Conservation (phyloP, 2,329 filamentous ascomycete genomes). For the Hypoxylon sp. region DNA sequence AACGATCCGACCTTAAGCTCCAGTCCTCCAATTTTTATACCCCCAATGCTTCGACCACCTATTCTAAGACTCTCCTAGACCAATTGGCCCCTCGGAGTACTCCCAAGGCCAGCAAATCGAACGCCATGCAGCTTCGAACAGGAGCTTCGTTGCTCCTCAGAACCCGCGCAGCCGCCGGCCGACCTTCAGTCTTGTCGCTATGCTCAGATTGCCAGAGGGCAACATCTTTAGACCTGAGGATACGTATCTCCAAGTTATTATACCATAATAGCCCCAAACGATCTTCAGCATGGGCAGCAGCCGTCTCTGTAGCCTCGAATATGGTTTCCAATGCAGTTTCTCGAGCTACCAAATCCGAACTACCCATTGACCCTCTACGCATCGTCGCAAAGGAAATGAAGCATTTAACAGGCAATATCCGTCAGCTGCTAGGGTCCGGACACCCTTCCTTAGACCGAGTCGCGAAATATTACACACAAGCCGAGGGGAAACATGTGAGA, state of each 20-base stretch:
- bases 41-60: slow-evolving; percentile 45
- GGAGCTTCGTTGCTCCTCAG: slow-evolving; percentile 67
- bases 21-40: not conserved
- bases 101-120: slow-evolving; percentile 38
- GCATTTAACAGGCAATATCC: slow-evolving; percentile 92
- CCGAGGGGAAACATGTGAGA: slow-evolving; percentile 96
- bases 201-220: slow-evolving; percentile 59
- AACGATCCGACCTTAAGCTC: slow-evolving; percentile 11
- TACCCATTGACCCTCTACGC: slow-evolving; percentile 88
- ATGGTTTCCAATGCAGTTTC: slow-evolving; percentile 78
- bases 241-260: slow-evolving; percentile 53
- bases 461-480: slow-evolving; percentile 97
- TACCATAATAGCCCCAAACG: slow-evolving; percentile 64
- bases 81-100: slow-evolving; percentile 54
- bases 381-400: slow-evolving; percentile 97
- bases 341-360: slow-evolving; percentile 72
- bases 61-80: slow-evolving; percentile 38
- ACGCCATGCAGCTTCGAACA: slow-evolving; percentile 68
- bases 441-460: slow-evolving; percentile 95
- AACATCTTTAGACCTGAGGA: slow-evolving; percentile 53
- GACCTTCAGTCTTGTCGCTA: slow-evolving; percentile 56
- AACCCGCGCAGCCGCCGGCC: slow-evolving; percentile 56
- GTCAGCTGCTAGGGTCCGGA: slow-evolving; percentile 91
- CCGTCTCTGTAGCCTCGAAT: slow-evolving; percentile 78
- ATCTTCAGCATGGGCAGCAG: slow-evolving; percentile 81